Base-by-base conservation (phyloP, 1,139 yeast species). In the Candida albicans region DNA sequence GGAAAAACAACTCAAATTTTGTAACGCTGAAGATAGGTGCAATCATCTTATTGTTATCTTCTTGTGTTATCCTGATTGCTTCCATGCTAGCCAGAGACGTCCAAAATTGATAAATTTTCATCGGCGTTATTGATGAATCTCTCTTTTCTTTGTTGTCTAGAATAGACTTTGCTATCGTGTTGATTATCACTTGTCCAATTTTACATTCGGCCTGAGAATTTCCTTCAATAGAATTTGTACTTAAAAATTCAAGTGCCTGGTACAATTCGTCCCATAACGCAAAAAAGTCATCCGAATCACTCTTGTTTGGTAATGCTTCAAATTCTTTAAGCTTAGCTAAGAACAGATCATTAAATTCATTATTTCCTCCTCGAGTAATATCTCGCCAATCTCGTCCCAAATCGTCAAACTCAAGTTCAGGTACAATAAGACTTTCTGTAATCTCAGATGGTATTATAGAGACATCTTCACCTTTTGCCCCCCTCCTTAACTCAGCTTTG, bases 311-410 rank as follows among this genome's bases (percentile, higher is more conserved):
- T 9, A 58, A 52, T 8, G 39, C 36, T 8, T 57, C 55, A 42
- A 52, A 59, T 32, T 50, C 46, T 0, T 49, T 45, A 14, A 57
- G 47, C 24, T 52, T 44, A 5, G 53, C 50, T 9, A 60, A 31
- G 55, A 69, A 55, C 52, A 58, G 44, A 45, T 41, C 44, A 22
- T 48, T 49, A 30, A 51, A 61, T 10, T 53, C 41, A 3, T 59
- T 59, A 54, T 84, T 84, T 2, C 64, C 66, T 2, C 80, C 87
- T 39, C 88, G 63, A 1, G 87, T 85, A 5, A 81, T 68, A 59
- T 83, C 90, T 51, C 87, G 66, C 87, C 89, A 82, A 57, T 83
- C 90, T 37, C 79, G 67, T 0, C 87, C 87, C 40, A 68, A 58
- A 30, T 76, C 77, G 55, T 81, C 87, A 57, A 79, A 77, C 40